phyloP scores from a whole-genome alignment of 768 basidiomycete species.

The Mycena rebaudengoi region DNA sequence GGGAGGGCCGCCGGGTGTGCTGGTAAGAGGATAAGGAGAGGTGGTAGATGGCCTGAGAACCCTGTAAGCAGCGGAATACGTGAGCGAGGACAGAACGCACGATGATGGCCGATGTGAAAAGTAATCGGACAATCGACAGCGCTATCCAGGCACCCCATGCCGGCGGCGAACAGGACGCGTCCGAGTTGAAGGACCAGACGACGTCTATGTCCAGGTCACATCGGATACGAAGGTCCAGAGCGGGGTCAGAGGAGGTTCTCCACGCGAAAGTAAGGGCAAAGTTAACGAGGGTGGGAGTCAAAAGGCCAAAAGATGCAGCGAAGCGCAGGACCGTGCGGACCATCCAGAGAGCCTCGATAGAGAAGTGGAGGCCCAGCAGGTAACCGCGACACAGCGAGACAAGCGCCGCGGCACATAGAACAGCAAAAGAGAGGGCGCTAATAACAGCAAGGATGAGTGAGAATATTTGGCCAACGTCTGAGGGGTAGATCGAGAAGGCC shows the following conservation, averaged over 20 bases:
- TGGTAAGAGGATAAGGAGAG: conserved; percentile 35
- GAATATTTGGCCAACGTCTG: conserved; percentile 48
- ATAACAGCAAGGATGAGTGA: conserved; percentile 60
- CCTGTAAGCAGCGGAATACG: conserved; percentile 4
- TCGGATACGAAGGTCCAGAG: conserved; percentile 49
- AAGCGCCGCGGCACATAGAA: conserved; percentile 46
- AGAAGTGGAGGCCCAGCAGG: conserved; percentile 41
- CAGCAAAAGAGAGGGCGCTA: conserved; percentile 50
- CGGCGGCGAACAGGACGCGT: conserved; percentile 39
- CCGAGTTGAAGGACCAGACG: conserved; percentile 61
- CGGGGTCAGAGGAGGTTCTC: conserved; percentile 49
- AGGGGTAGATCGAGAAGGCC: conserved; percentile 56
- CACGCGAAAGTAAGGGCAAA: conserved; percentile 62
- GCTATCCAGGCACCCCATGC: conserved; percentile 64
- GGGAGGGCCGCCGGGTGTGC: conserved; percentile 32
- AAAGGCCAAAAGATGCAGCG: conserved; percentile 54
- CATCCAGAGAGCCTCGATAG: conserved; percentile 40
- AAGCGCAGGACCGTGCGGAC: conserved; percentile 45
- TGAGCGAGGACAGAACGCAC: conserved; percentile 50
- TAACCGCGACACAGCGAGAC: conserved; percentile 51
- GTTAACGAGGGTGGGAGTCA: conserved; percentile 64
- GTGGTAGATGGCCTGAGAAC: conserved; percentile 38
- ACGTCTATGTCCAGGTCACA: conserved; percentile 74
- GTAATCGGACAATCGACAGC: conserved; percentile 60
- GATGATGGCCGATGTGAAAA: conserved; percentile 58